Evolutionary conservation across 306 rosid genomes (phyloP), one percentile per base, ranked within the genome.

Genomic region (Pterocarpus macrocarpus): DNA sequence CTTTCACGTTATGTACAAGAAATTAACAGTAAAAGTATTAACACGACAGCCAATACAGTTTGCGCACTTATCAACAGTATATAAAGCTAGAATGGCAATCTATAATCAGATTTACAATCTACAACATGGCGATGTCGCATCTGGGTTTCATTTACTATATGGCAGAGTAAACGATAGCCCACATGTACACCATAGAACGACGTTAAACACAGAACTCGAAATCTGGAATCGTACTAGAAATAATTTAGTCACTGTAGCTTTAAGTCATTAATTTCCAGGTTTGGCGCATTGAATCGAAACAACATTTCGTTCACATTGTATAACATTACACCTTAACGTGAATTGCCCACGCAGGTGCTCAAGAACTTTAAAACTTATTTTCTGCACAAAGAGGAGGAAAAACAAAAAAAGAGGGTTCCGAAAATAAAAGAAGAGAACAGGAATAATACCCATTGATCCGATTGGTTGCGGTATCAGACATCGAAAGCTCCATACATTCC

Each of bases 361-460:
- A 35, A 55, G 1, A 36, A 44, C 38, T 39, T 2, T 1, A 15
- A 44, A 69, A 34, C 52, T 35, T 50, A 58, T 45, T 68, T 28
- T 14, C 7, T 39, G 68, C 2, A 58, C 33, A 6, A 36, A 73
- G 8, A 1, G 2, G 2, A 47, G 10, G 2, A 44, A 44, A 66
- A 28, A 22, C 28, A 22, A 22, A 22, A 22, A 35, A 8, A 8
- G 1, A n/a, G 55, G 41, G 0, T 8, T 66, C 4, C 8, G 11
- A 13, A n/a, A 45, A 1, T 1, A 61, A 41, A 55, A 12, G 4
- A 64, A 1, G 50, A 52, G 41, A 78, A 9, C 35, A 50, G 6
- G 41, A 76, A 59, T 0, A 68, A 70, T 91, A 96, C 99, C 99
- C 99, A 13, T 91, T 92, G 82, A 96, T 92, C 61, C 99, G 90